A percentile compares a stretch with the other conserved stretches of the same genome.
Evolutionary conservation across 1,284 basidiomycete genomes (phyloP).

Genomic region (Ustilago cynodontis): DNA sequence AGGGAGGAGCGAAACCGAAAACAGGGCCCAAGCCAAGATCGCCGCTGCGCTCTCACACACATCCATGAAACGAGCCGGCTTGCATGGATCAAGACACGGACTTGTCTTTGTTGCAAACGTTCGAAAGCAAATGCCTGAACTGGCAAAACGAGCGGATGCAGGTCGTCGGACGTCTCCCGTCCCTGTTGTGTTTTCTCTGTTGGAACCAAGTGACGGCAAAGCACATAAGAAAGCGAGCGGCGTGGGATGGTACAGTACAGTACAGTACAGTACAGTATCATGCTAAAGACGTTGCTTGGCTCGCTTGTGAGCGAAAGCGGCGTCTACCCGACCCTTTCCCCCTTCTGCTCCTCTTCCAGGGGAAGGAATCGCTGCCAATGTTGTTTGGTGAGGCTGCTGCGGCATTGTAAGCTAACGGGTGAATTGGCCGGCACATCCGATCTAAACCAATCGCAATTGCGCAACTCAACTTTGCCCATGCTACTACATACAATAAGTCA

Average conservation of each 20-base stretch:
- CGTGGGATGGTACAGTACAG: conserved; percentile 3
- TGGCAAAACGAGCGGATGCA: conserved; percentile 2
- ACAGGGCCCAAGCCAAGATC: conserved; percentile 1
- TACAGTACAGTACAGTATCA: no score
- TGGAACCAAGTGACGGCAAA: neutral
- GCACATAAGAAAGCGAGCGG: neutral
- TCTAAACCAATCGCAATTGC: neutral
- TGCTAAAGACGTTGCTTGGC: neutral
- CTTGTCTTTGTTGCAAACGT: no score
- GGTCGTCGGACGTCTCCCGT: neutral
- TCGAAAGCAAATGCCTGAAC: neutral
- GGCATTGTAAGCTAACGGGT: neutral
- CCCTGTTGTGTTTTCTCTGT: no score
- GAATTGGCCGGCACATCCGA: neutral
- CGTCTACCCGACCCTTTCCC: neutral
- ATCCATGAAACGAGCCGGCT: neutral
- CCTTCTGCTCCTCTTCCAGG: neutral
- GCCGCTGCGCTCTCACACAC: neutral
- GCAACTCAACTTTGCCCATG: neutral
- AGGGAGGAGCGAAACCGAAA: neutral
- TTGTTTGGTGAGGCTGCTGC: no score
- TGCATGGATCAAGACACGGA: neutral
- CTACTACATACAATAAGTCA: no score
- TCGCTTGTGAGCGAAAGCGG: neutral
- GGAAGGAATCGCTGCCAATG: no score